Conservation (phyloP, 257 asterid genomes). For the Thymus quinquecostatus region DNA sequence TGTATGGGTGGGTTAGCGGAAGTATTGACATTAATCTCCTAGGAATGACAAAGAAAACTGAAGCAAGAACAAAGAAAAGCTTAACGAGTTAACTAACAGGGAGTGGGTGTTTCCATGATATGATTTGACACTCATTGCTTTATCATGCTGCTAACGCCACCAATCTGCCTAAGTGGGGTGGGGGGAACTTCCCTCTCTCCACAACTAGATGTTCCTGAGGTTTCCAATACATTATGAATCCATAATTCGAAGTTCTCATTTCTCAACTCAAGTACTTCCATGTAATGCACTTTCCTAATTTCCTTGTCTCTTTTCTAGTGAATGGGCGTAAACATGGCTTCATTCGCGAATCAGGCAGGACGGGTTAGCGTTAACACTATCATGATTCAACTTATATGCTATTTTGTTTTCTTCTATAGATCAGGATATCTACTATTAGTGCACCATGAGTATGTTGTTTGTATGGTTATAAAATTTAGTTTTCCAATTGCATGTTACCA, state of each 20-base stretch:
- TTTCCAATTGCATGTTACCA: conserved; percentile 19
- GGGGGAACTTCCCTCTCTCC: conserved; percentile 4
- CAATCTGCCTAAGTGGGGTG: neutral
- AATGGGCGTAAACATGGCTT: too few species aligned
- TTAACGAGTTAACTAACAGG: neutral
- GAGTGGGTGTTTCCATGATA: neutral
- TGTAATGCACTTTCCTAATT: too few species aligned
- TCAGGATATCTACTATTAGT: too few species aligned
- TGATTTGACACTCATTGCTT: conserved; percentile 3
- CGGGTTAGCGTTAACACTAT: neutral
- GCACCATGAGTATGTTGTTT: neutral
- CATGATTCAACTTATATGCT: neutral
- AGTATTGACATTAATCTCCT: neutral
- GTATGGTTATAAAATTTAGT: neutral
- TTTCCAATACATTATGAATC: conserved; percentile 2
- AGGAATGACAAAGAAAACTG: neutral
- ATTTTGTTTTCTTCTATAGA: neutral
- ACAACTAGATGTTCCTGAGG: neutral
- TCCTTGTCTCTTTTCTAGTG: too few species aligned
- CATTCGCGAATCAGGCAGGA: too few species aligned
- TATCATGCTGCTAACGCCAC: neutral
- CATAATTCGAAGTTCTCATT: neutral
- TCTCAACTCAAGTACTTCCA: too few species aligned
- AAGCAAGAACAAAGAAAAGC: neutral
- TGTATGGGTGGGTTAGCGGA: conserved; percentile 1